Evolutionary conservation across 768 basidiomycete genomes (phyloP).

Genomic region (Rubroboletus pulcherrimus): DNA sequence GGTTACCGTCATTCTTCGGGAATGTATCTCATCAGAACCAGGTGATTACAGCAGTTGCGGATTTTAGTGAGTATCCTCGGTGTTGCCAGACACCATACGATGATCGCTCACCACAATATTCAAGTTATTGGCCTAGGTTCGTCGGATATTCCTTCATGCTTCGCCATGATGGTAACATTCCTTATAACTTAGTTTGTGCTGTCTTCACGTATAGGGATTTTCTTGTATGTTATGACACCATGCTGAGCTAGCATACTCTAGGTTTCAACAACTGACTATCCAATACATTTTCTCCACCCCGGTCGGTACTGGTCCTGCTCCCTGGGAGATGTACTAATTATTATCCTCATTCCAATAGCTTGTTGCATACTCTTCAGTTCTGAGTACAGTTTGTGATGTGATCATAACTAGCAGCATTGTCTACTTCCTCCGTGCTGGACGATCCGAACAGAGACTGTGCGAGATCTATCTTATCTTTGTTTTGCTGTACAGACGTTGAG

Average conservation of each 20-base stretch:
- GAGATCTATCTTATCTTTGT: background rate
- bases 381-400: constrained; percentile 2
- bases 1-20: background rate
- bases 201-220: background rate
- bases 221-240: background rate
- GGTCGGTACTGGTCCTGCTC: background rate
- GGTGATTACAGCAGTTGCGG: background rate
- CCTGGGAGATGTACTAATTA: background rate
- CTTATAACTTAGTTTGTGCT: background rate
- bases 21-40: background rate
- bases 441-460: background rate
- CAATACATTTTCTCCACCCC: constrained; percentile 6
- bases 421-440: constrained; percentile 4
- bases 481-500: background rate
- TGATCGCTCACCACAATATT: background rate
- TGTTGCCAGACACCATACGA: background rate
- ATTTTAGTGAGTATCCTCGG: background rate
- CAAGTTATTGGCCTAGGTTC: constrained; percentile 7
- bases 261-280: background rate
- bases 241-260: background rate
- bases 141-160: background rate
- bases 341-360: background rate
- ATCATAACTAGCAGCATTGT: background rate
- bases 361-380: background rate
- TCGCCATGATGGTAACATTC: background rate